Base-by-base conservation (phyloP, 1,284 basidiomycete genomes). In the Agroathelia rolfsii region DNA sequence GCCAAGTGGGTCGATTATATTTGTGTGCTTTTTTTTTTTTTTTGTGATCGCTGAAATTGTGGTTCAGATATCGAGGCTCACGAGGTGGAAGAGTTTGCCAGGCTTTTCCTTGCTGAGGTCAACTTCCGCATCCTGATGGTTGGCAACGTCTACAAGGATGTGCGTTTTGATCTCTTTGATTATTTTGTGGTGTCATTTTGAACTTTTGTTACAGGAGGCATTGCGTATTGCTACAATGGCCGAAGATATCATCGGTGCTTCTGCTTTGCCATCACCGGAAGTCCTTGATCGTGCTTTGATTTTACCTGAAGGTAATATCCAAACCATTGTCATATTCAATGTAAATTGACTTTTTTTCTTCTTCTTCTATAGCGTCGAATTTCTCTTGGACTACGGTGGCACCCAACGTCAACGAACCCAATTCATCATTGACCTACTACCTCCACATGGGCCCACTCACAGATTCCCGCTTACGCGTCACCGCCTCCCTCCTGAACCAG, bases 321-420 rank as follows among this genome's bases (percentile, higher is more conserved):
- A 18, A 16, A 21, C 12, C 9, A 14, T 33, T 27, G 16, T 20
- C 31, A 36, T 30, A 9, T 19, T 27, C 12, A 14, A n/a, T 29
- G 26, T 25, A n/a, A 17, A 18, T 16, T 20, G 14, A 11, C 15
- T 34, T 19, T 46, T 24, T 30, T 14, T 21, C 24, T 42, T 22
- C 28, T 47, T 17, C 29, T 37, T 40, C 20, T 33, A 10, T 46
- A 88, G 79, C 67, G 22, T 75, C 74, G 37, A 81, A 94, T 53
- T 69, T 71, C 46, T 64, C 82, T 32, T 86, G 78, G 70, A 63
- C 72, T 10, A 52, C 72, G 7, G 62, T 69, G 0, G 77, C 95
- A n/a, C 75, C 76, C 10, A 96, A 98, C 55, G 68, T 76, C 3
- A 77, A 86, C 45, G 87, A 99, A 57, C 64, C 81, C 32, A 98